A percentile compares a stretch with the other conserved stretches of the same genome.
phyloP scores from a whole-genome alignment of 805 yeast species.

The Candida dajiaensis region DNA sequence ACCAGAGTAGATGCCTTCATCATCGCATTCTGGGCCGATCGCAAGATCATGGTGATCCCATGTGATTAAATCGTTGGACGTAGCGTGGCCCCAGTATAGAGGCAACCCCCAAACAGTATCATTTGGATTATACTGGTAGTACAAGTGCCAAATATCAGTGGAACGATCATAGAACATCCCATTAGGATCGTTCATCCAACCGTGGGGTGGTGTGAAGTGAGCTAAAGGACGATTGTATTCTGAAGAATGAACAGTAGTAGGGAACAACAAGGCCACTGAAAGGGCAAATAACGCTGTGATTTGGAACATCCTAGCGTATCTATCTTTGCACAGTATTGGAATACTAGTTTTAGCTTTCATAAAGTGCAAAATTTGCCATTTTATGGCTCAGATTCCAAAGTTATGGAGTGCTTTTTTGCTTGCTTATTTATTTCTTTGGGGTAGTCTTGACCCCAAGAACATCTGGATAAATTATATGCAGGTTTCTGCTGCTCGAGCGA shows the following conservation, averaged over 20 bases:
- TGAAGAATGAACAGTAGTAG: not conserved
- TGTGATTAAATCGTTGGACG: slow-evolving; percentile 27
- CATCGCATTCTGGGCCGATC: slow-evolving; percentile 22
- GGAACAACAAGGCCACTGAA: not conserved
- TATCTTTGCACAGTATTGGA: not conserved
- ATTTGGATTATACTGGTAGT: slow-evolving; percentile 34
- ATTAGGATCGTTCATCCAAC: slow-evolving; percentile 42
- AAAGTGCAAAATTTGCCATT: too few species aligned
- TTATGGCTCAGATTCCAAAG: too few species aligned
- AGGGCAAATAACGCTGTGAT: not conserved
- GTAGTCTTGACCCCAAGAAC: too few species aligned
- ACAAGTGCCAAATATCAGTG: slow-evolving; percentile 29
- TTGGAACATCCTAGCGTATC: not conserved
- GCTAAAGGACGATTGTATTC: slow-evolving; percentile 1
- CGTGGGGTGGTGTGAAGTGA: slow-evolving; percentile 30
- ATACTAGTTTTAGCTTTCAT: too few species aligned
- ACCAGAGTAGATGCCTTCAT: slow-evolving; percentile 32
- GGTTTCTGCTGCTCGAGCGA: too few species aligned
- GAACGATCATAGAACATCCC: slow-evolving; percentile 31
- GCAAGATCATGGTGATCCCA: slow-evolving; percentile 32
- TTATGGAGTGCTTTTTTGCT: too few species aligned
- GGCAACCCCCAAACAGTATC: slow-evolving; percentile 29
- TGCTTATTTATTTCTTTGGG: too few species aligned
- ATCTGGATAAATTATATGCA: too few species aligned
- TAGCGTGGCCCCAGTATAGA: slow-evolving; percentile 38